Evolutionary conservation across 1,284 basidiomycete genomes (phyloP), one percentile per base, ranked within the genome.

Genomic region (Coriolopsis trogii): DNA sequence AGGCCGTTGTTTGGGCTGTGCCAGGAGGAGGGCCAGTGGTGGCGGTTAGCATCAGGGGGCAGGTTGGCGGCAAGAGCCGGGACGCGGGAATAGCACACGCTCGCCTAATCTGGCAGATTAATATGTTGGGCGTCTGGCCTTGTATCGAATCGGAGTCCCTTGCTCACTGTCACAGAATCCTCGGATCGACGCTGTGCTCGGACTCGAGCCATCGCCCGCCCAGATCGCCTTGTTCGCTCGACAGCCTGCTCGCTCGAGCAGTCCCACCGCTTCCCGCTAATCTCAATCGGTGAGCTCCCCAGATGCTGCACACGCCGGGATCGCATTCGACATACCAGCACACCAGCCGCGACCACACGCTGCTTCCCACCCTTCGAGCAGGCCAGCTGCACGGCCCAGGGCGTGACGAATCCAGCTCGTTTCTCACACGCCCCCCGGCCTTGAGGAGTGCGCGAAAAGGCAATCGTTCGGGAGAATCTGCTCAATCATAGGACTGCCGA

Each of bases 391-490:
- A 46, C 55, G 47, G 41, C 42, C 54, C 18, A 23, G 39, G 20
- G 42, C 39, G 45, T 49, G 53, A 48, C 43, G 43, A 45, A 31
- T 16, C 49, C 28, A 46, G n/a, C n/a, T 41, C 41, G 34, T 40
- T 30, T 36, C 40, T 38, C 46, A 36, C 44, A 39, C 56, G 49
- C 40, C 52, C 56, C 33, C 51, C 49, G 16, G 25, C 24, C 34
- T 49, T 40, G 56, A 54, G 56, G 52, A 46, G 34, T 39, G 49
- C 34, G 41, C 26, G 41, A 28, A 51, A 54, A 55, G 52, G 49
- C 56, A 58, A 58, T 58, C 56, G 51, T 41, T 51, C 46, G 56
- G 56, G 51, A 54, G 51, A 54, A 54, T 58, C 56, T 58, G 43
- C 33, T 47, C 41, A 50, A 50, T 47, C 48, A 53, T 44, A 43